These are phyloP conservation scores for Sclerotinia sclerotiorum DNA, from an alignment of 2,329 filamentous ascomycete species.

Conservation along the genomic window DNA sequence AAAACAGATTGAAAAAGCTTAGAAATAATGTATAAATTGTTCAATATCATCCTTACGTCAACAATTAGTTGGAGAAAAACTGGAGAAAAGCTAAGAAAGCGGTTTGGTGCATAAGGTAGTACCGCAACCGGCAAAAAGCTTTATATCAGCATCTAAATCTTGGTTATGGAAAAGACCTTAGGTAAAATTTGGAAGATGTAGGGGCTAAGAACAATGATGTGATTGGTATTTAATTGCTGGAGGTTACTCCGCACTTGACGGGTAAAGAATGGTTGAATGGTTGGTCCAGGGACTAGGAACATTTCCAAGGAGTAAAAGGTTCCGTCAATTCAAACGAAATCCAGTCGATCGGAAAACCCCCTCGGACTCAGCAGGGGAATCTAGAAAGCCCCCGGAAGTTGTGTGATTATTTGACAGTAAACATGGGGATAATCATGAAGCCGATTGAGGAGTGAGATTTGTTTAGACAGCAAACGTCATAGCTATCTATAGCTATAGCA, in stretches of 20 bases:
- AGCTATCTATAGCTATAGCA: background rate
- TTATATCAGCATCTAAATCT: conserved; percentile 1
- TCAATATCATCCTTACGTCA: conserved; percentile 2
- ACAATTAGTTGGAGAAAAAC: background rate
- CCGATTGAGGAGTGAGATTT: background rate
- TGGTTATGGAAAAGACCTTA: background rate
- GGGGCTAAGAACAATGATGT: background rate
- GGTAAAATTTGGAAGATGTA: background rate
- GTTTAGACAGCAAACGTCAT: background rate
- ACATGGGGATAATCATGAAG: background rate
- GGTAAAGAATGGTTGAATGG: background rate
- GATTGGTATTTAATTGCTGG: background rate
- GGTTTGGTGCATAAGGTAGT: background rate
- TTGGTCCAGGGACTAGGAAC: background rate
- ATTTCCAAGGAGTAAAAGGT: conserved; percentile 4
- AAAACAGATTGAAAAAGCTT: background rate
- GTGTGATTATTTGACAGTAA: background rate
- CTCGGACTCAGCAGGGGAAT: too few relatives aligned
- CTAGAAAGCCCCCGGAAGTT: background rate
- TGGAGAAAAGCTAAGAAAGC: background rate
- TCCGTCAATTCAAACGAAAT: background rate
- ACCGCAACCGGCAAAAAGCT: background rate
- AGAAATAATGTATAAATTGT: background rate
- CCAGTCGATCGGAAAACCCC: background rate
- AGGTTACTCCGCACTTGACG: background rate